Base-by-base conservation (phyloP, 441 rosid genomes). In the Gossypium trilobum region DNA sequence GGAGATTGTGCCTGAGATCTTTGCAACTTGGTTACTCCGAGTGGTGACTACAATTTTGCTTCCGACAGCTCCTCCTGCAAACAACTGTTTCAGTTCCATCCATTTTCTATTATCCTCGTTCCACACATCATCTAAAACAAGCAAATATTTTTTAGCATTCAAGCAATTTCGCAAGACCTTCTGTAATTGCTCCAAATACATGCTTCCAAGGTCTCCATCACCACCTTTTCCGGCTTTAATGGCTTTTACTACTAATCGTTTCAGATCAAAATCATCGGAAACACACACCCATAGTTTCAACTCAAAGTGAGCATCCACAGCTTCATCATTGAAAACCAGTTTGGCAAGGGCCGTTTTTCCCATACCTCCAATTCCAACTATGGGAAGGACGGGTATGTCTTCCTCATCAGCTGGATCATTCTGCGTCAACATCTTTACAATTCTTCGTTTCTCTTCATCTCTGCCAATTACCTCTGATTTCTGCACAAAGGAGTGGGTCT, bases 271-370 rank as follows among this genome's bases (percentile, higher is more conserved):
- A 9, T 51, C 61, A 29, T 68, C 29, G 5, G 72, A 68, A 25
- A 68, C 61, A 52, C 72, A 68, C 16, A 52, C 27, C 61, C 72
- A 52, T 0, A 52, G 23, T 54, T 20, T 52, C 11, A 69, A 31
- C n/a, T 54, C 61, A 50, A 52, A 52, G 14, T 69, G 17, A 8
- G 6, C 11, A 31, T 29, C 60, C 31, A 52, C 61, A 17, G 3
- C 11, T 17, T 6, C 59, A 52, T 69, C 50, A 54, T 29, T 55
- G 27, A 29, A 69, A 19, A 69, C 50, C 16, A 69, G 42, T 33
- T 69, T 52, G 5, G 72, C 72, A 10, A 69, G 59, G 46, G 62
- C 60, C 0, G 50, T 52, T 59, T 68, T 51, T 4, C 61, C 72
- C 4, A 51, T 23, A 8, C 72, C 68, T 62, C 68, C 51, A 14